These are phyloP conservation scores for Peniophora sp. DNA, from an alignment of 1,284 basidiomycete species.

Conservation along the genomic window DNA sequence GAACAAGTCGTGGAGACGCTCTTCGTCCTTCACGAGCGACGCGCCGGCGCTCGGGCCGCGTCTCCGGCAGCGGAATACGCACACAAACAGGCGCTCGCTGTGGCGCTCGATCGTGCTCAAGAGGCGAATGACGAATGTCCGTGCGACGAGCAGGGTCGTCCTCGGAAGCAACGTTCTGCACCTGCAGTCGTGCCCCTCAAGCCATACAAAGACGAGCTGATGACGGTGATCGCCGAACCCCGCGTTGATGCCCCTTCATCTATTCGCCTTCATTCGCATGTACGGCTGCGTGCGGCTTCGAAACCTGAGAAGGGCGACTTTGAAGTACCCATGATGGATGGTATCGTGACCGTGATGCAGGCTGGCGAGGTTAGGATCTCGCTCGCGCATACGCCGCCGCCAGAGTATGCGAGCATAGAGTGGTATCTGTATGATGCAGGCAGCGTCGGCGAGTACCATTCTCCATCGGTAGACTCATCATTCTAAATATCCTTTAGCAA, in stretches of 20 bases:
- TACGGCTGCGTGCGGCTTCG: slow-evolving; percentile 50
- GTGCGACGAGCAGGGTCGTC: slow-evolving; percentile 48
- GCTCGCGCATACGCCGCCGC: slow-evolving; percentile 46
- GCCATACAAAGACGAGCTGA: slow-evolving; percentile 23
- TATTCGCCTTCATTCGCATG: slow-evolving; percentile 53
- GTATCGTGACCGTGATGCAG: slow-evolving; percentile 38
- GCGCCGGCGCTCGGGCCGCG: slow-evolving; percentile 14
- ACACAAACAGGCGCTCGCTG: slow-evolving; percentile 43
- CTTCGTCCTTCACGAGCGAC: slow-evolving; percentile 47
- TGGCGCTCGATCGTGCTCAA: slow-evolving; percentile 54
- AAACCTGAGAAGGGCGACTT: slow-evolving; percentile 38
- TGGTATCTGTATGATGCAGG: slow-evolving; percentile 60
- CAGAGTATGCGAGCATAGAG: slow-evolving; percentile 47
- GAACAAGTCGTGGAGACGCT: slow-evolving; percentile 49
- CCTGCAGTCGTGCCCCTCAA: slow-evolving; percentile 31
- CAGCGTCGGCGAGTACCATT: slow-evolving; percentile 36
- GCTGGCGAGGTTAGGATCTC: slow-evolving; percentile 48
- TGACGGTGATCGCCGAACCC: slow-evolving; percentile 37
- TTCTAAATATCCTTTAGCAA: slow-evolving; percentile 33
- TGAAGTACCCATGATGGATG: slow-evolving; percentile 41
- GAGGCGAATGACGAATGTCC: slow-evolving; percentile 59
- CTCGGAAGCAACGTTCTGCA: slow-evolving; percentile 28
- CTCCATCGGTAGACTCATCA: background rate
- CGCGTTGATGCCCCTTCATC: slow-evolving; percentile 42
- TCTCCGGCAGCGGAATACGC: slow-evolving; percentile 31